Percentiles rank a stretch among this genome's conserved stretches.
Conservation (phyloP, 306 rosid genomes). For the Abrus pulchellus region DNA sequence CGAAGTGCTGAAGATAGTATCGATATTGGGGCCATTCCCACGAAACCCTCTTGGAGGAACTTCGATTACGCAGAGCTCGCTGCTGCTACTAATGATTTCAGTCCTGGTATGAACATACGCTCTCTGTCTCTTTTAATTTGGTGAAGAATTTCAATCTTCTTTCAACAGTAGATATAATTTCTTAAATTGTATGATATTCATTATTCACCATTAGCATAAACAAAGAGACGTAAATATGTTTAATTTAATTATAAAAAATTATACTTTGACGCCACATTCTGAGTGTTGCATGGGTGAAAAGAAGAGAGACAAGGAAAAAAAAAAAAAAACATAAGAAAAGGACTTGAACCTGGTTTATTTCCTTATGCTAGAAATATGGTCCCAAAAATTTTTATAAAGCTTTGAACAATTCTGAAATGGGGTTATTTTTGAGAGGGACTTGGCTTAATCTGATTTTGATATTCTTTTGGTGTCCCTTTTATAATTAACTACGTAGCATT, state of each 20-base stretch:
- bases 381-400: too few species aligned
- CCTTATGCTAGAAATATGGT: neutral
- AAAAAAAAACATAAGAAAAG: too few species aligned
- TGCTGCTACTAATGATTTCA: constrained; percentile 76
- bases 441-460: too few species aligned
- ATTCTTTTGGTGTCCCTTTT: neutral
- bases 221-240: neutral
- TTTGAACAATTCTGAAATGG: too few species aligned
- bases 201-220: neutral
- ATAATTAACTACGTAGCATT: neutral
- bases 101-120: constrained; percentile 54
- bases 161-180: neutral
- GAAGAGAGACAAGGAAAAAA: too few species aligned
- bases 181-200: neutral
- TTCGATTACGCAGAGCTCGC: constrained; percentile 73
- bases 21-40: constrained; percentile 53
- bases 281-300: too few species aligned
- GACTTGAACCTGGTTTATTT: neutral
- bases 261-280: too few species aligned
- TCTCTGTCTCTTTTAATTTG: neutral
- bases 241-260: too few species aligned
- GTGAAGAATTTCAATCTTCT: constrained; percentile 3
- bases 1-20: constrained; percentile 65
- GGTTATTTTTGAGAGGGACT: too few species aligned
- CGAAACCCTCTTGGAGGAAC: constrained; percentile 87